Evolutionary conservation across 192 early-diverging fungal genomes (phyloP).

Genomic region (Gaertneriomyces sp.): DNA sequence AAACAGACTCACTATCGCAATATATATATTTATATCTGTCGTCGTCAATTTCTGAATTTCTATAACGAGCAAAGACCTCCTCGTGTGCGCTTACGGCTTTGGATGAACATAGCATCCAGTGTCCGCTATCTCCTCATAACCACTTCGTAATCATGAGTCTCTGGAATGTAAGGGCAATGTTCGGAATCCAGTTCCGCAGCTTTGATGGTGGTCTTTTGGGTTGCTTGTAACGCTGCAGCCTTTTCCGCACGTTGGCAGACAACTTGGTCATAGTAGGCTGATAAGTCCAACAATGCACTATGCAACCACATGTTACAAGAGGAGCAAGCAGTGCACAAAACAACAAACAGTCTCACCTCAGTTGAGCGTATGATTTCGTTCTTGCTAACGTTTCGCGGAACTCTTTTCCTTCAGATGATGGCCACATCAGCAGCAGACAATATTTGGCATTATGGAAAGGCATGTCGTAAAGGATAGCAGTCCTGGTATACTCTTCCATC

Average conservation of each 20-base stretch:
- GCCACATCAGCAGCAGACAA: conserved; percentile 78
- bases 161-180: conserved; percentile 29
- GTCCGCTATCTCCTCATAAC: conserved; percentile 12
- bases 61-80: not conserved
- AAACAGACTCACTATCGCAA: conserved; percentile 5
- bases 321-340: not conserved
- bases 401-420: conserved; percentile 11
- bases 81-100: not conserved
- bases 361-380: conserved; percentile 23
- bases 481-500: conserved; percentile 64
- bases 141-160: conserved; percentile 23
- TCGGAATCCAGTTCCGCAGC: conserved; percentile 33
- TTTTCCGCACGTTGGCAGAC: conserved; percentile 17
- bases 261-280: conserved; percentile 20
- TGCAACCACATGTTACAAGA: not conserved
- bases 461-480: conserved; percentile 68
- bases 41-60: not conserved
- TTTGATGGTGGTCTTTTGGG: conserved; percentile 22
- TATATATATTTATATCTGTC: not conserved
- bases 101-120: not conserved
- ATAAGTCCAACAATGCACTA: conserved; percentile 25
- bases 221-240: conserved; percentile 20
- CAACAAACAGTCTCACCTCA: conserved; percentile 15
- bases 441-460: conserved; percentile 87
- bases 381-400: conserved; percentile 19